Base-by-base conservation (phyloP, 306 rosid genomes). In the Mucuna pruriens region DNA sequence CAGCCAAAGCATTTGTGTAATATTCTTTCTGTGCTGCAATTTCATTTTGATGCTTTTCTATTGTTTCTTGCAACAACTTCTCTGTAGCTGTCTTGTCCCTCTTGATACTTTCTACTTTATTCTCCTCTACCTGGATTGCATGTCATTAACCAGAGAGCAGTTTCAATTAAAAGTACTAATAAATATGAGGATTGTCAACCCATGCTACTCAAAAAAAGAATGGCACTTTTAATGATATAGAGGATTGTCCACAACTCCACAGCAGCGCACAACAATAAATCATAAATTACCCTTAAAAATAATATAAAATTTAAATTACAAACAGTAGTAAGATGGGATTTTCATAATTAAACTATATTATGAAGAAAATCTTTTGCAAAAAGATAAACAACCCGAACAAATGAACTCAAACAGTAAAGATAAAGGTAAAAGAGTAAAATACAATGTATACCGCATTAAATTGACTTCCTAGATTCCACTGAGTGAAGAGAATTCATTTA, bases 81-180 rank as follows among this genome's bases (percentile, higher is more conserved):
- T 96, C 99, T 26, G 99, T 96, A 67, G 99, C 97, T 45, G 88
- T 76, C 88, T 96, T 96, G 91, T 96, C 99, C 88, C 82, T 88
- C 88, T 87, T 96, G 85, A 96, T 90, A 71, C 99, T 96, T 78
- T 96, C 99, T 40, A 94, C 99, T 87, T 92, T 96, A 84, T 87
- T 96, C 91, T 96, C 99, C 88, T 96, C 99, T 51, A 96, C 91
- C 99, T 96, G 90, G 61, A 69, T 74, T 75, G 64, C 65, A 85
- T 52, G 74, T 49, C 80, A 86, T 76, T 63, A 81, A 72, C 71
- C 79, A 66, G 62, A 76, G 40, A 67, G 25, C 17, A 29, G 23
- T 26, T 60, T 45, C 62, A 76, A 76, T 57, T 48, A 69, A 49
- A 83, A 76, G 70, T 60, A 77, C 34, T 46, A 69, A 77, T 69